A percentile compares a stretch with the other conserved stretches of the same genome.
Conservation (phyloP, 805 yeast genomes). For the Schizosaccharomyces pombe region DNA sequence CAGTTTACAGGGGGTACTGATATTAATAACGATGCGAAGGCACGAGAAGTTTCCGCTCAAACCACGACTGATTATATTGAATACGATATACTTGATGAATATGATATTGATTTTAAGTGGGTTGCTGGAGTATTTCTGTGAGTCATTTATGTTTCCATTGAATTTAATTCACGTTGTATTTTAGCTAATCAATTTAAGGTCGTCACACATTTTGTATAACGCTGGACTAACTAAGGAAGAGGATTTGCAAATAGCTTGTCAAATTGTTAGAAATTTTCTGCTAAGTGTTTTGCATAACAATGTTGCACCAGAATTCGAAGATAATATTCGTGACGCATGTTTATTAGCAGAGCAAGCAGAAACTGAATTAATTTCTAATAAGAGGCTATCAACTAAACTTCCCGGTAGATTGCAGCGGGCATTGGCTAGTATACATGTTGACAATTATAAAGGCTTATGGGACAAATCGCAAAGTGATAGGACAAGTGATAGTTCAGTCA, state of each 20-base stretch:
- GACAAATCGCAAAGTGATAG: no score
- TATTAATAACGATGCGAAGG: neutral
- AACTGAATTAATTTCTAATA: neutral
- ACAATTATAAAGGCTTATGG: neutral
- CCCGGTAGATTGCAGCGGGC: neutral
- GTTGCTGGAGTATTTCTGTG: neutral
- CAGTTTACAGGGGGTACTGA: neutral
- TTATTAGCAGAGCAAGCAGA: neutral
- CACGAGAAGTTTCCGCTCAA: neutral
- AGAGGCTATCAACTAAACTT: neutral
- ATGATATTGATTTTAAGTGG: neutral
- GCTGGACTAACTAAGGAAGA: neutral
- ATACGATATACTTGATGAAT: neutral
- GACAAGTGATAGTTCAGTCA: no score
- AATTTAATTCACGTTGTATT: neutral
- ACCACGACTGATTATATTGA: neutral
- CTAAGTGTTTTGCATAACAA: neutral
- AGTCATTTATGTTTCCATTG: neutral
- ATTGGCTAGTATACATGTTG: neutral
- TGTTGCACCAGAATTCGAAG: neutral
- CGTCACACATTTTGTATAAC: neutral
- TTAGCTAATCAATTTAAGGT: neutral
- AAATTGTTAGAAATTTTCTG: neutral
- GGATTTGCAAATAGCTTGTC: neutral
- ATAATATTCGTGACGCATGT: neutral